Evolutionary conservation across 352 stramenopile genomes (phyloP).

Genomic region (Phytophthora megakarya): DNA sequence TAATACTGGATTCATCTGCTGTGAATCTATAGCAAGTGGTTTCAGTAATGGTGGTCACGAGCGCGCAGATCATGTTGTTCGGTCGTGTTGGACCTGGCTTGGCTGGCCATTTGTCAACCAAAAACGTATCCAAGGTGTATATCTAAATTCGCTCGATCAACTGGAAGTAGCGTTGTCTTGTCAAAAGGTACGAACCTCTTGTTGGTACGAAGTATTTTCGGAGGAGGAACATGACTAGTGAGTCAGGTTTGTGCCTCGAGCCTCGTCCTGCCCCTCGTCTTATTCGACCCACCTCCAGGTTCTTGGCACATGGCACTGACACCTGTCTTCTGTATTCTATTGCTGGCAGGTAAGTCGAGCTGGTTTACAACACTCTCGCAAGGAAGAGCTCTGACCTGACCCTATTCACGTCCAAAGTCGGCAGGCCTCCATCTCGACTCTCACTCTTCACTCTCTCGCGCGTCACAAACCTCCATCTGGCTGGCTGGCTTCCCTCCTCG

Average conservation of each 20-base stretch:
- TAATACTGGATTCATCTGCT: conserved; percentile 24
- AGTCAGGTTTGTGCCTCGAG: background rate
- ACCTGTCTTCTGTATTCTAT: conserved; percentile 38
- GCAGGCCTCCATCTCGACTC: conserved; percentile 36
- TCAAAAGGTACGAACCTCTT: conserved; percentile 6
- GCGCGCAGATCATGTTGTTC: background rate
- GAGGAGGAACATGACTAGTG: conserved; percentile 29
- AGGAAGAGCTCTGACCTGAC: conserved; percentile 39
- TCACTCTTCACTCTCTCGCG: conserved; percentile 44
- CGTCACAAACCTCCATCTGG: conserved; percentile 42
- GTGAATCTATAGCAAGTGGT: background rate
- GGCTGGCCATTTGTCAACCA: background rate
- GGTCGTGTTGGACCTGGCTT: background rate
- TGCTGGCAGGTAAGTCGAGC: conserved; percentile 27
- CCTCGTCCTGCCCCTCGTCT: conserved; percentile 26
- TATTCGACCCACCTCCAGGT: conserved; percentile 17
- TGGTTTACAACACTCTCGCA: conserved; percentile 17
- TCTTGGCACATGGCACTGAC: conserved; percentile 17
- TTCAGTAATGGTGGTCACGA: conserved; percentile 4
- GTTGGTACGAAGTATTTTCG: conserved; percentile 3
- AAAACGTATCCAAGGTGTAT: background rate
- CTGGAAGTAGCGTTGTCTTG: conserved; percentile 10
- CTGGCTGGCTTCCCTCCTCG: conserved; percentile 35
- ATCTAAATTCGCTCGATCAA: no score
- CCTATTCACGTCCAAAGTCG: conserved; percentile 35